Evolutionary conservation across 805 yeast species (phyloP).

Genomic region (Ogataea methylovora): DNA sequence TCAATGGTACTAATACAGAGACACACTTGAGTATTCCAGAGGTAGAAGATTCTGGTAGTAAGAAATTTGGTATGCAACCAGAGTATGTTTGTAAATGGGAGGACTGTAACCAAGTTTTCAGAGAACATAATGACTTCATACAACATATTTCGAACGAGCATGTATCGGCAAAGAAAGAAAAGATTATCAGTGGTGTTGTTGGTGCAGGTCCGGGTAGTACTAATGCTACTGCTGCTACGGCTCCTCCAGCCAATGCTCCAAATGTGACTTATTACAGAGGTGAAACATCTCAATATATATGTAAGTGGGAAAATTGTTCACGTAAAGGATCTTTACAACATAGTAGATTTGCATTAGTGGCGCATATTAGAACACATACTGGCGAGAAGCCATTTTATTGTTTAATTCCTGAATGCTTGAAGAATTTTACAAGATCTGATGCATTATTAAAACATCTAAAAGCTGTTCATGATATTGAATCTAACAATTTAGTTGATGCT

Average conservation of each 20-base stretch:
- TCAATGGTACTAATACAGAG: no score
- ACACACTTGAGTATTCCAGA: no score
- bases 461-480: constrained; percentile 47
- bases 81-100: constrained; percentile 30
- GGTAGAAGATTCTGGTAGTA: background rate
- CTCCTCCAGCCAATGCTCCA: no score
- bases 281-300: constrained; percentile 33
- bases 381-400: constrained; percentile 64
- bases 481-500: constrained; percentile 14
- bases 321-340: constrained; percentile 44
- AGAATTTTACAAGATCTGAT: constrained; percentile 50
- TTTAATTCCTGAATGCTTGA: constrained; percentile 57
- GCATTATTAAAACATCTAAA: constrained; percentile 59
- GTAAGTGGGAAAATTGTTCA: constrained; percentile 58
- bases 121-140: constrained; percentile 30
- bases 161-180: constrained; percentile 16
- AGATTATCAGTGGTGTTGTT: constrained; percentile 5
- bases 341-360: constrained; percentile 47
- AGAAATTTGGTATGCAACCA: no score
- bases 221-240: no score
- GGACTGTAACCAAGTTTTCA: constrained; percentile 23
- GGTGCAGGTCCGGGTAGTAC: no score
- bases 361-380: constrained; percentile 61
- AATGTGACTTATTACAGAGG: no score
- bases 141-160: constrained; percentile 33